Conservation (phyloP, 768 basidiomycete species). For the Cyclocybe cylindracea region DNA sequence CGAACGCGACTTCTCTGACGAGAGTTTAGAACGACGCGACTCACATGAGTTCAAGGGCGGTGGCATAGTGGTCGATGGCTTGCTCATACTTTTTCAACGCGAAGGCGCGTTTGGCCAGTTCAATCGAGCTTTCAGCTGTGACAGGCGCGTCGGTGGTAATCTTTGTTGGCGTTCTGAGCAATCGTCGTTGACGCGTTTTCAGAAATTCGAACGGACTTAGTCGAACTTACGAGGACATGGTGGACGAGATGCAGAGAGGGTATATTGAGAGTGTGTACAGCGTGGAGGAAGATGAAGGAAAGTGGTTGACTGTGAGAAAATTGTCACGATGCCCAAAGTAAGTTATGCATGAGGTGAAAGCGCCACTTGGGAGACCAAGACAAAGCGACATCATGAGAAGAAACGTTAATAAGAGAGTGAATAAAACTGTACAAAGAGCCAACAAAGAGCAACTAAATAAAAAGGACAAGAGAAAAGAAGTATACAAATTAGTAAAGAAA, state of each 20-base stretch:
- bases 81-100: slow-evolving; percentile 86
- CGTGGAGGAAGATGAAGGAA: slow-evolving; percentile 7
- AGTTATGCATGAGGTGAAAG: slow-evolving; percentile 5
- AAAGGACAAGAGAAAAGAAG: slow-evolving; percentile 9
- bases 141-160: slow-evolving; percentile 15
- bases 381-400: background rate
- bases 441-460: slow-evolving; percentile 14
- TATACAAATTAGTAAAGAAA: slow-evolving; percentile 17
- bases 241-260: slow-evolving; percentile 1
- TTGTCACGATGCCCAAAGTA: slow-evolving; percentile 11
- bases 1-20: slow-evolving; percentile 8
- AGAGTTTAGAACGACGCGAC: slow-evolving; percentile 37
- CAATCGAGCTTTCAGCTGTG: slow-evolving; percentile 60
- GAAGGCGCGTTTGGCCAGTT: slow-evolving; percentile 86
- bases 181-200: background rate
- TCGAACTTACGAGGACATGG: slow-evolving; percentile 30
- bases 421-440: background rate
- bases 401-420: background rate
- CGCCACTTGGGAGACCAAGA: background rate
- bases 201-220: background rate
- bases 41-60: slow-evolving; percentile 81
- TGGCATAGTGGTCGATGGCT: slow-evolving; percentile 82
- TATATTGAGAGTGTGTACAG: slow-evolving; percentile 6
- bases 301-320: slow-evolving; percentile 17
- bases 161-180: slow-evolving; percentile 14